Evolutionary conservation across 2,329 filamentous ascomycete species (phyloP), one percentile per base, ranked within the genome.

Genomic region (Diaporthe sp.): DNA sequence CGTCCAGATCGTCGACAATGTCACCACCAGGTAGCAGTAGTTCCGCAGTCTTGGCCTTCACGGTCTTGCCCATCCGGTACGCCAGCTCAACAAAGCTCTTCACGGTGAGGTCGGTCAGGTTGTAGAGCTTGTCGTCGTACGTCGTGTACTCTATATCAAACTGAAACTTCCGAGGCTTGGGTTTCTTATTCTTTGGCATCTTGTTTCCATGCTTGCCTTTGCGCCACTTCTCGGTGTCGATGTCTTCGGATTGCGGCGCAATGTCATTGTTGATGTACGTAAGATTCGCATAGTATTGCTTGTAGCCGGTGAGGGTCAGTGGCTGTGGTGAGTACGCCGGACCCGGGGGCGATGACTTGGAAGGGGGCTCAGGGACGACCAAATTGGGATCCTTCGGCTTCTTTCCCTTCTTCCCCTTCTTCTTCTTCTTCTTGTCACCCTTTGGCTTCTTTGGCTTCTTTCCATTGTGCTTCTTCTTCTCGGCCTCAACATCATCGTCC

Each of bases 261-360:
- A 92, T 88, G 76, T 94, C 91, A 79, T 95, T 94, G 85, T 98
- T 97, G 84, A 98, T 93, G 75, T 91, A 86, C 0, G 96, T 98
- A n/a, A 99, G 86, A 83, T 99, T 99, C 76, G 96, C 95, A 83
- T 92, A 98, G 84, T 97, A 98, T 81, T 99, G 97, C 5, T 92
- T 95, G 83, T 95, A 98, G 7, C 94, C 92, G 4, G 93, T 88
- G 77, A 96, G 87, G 0, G 95, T 94, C 51, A 98, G 87, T 0
- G 94, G 87, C 82, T 99, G 97, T 10, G 94, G 92, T 28, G 93
- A 95, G 84, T 99, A 98, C 10, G 95, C 97, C 0, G 97, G 97
- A 0, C 97, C 97, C 0, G 96, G 96, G 8, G 91, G 91, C 10
- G 93, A 85, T 2, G 90, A 90, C 79, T 93, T 92, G 0, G 94